Evolutionary conservation across 257 asterid genomes (phyloP), one percentile per base, ranked within the genome.

Genomic region (Ilex asprella): DNA sequence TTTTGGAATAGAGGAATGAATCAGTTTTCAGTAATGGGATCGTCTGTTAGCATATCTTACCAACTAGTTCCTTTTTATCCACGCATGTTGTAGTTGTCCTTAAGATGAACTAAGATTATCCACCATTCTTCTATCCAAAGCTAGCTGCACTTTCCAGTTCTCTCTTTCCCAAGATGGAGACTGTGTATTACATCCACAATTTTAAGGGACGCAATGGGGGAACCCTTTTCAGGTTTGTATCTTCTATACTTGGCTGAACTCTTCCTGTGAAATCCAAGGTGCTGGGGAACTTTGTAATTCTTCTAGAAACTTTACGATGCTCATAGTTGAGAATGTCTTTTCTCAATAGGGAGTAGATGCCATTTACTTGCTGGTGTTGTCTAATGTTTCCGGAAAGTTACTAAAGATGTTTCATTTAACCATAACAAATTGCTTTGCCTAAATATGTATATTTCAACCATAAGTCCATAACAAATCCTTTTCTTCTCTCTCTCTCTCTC

Each of bases 131-230:
- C 82, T 91, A 91, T 61, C 98, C 96, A 16, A 91, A 91, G 74
- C 79, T 88, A 74, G 98, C 84, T 72, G 95, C 86, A 44, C 92
- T 91, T 31, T 11, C 84, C 31, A 76, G 70, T 10, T 81, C 88
- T 39, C 65, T 91, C 9, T 75, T 91, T 39, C 98, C 96, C 2
- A 77, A 86, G 75, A 78, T 88, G 94, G 96, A 91, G 82, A 84
- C 87, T 3, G 87, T 91, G 12, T 91, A 91, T 73, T 91, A 88
- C 90, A 84, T 91, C 60, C 98, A 91, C 84, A 91, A 91, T 78
- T 91, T 91, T 58, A 88, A 91, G 73, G 96, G 98, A 41, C 75
- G 75, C 68, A 82, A 78, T 5, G 88, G 86, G 12, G 98, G 98
- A 2, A 91, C 80, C 61, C 87, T 91, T 51, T 88, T 91, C 85